Evolutionary conservation across 768 basidiomycete species (phyloP).

Genomic region (Amyloporia xantha): DNA sequence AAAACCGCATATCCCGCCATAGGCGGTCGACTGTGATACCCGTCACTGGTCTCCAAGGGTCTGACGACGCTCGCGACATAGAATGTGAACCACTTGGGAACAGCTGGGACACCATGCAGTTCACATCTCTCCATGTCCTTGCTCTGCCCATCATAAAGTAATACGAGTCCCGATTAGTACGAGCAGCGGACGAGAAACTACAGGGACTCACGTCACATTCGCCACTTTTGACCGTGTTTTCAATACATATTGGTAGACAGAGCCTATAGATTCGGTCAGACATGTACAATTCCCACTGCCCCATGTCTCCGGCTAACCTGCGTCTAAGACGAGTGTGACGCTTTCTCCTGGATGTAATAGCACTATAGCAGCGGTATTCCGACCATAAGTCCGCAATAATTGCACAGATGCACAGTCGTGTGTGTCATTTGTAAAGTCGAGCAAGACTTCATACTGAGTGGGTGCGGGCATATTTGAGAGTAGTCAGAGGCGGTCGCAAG

Average conservation of each 20-base stretch:
- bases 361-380: conserved; percentile 44
- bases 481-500: conserved; percentile 6
- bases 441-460: conserved; percentile 59
- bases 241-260: conserved; percentile 61
- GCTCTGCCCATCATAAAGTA: conserved; percentile 47
- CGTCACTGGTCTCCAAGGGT: conserved; percentile 33
- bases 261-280: conserved; percentile 30
- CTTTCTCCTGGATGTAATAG: conserved; percentile 57
- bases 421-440: conserved; percentile 67
- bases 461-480: conserved; percentile 46
- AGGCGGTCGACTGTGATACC: conserved; percentile 60
- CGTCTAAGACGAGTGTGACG: conserved; percentile 61
- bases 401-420: conserved; percentile 58
- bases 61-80: conserved; percentile 17
- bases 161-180: conserved; percentile 6
- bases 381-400: conserved; percentile 57
- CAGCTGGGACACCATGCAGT: conserved; percentile 54
- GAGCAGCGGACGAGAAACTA: conserved; percentile 4
- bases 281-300: neutral
- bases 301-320: conserved; percentile 22
- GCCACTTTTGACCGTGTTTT: conserved; percentile 60
- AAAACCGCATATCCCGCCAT: conserved; percentile 63
- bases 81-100: conserved; percentile 37
- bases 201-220: conserved; percentile 54
- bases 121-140: conserved; percentile 58